Base-by-base conservation (phyloP, 148 eudicot genomes). In the Beta vulgaris region DNA sequence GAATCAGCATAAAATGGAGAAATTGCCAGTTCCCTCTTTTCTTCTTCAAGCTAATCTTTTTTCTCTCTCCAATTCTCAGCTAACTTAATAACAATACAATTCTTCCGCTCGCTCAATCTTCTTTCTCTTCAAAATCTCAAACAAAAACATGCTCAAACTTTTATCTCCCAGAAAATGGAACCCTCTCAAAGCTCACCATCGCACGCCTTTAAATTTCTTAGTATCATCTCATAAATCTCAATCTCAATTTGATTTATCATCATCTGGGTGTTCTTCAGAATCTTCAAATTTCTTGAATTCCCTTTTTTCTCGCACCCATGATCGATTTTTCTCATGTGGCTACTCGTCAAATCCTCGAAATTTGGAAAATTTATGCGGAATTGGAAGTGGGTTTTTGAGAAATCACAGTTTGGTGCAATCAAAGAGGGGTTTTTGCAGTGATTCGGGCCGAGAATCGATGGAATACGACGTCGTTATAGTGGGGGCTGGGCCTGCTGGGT, bases 401-500 rank as follows among this genome's bases (percentile, higher is more conserved):
- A 34, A 19, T 54, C 46, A 36, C 54, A 40, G 40, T 66, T 68
- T 67, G 62, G 68, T 54, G 74, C 55, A 75, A 4, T 79, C 77
- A 58, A 46, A 40, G 68, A 86, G 93, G 70, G 53, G 76, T 23
- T 87, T 80, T 73, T 78, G 90, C 54, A 75, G 82, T 48, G 85
- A 66, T 60, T 37, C 77, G 19, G 80, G 53, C 53, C 85, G 98
- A 44, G 98, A 94, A 74, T 80, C 82, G 26, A 79, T 94, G 79
- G 82, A 84, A 35, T 94, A 91, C 65, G 98, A 94, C 53, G 96
- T 94, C 25, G 96, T 94, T 4, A 87, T 94, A 26, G 98, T 94
- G 37, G 98, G 98, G 21, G 98, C 90, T 19, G 98, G 98, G 16
- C 98, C 98, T 14, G 96, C 98, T 48, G 98, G 98, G 16, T 79